Base-by-base conservation (phyloP, 208 protist species). In the Balamuthia mandrillaris region DNA sequence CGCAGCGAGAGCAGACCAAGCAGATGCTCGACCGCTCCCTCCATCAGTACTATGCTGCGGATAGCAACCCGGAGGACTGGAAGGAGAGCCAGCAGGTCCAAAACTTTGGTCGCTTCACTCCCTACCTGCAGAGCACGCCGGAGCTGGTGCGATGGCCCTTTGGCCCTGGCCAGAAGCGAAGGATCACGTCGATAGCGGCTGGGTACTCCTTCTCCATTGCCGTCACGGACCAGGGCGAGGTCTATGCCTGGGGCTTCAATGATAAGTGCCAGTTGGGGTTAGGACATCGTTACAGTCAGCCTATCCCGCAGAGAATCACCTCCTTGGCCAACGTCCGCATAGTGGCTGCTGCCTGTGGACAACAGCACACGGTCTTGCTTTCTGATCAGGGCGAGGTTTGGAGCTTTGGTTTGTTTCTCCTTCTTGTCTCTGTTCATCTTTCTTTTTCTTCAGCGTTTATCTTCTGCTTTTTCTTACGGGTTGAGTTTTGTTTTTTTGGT, bases 181-280 rank as follows among this genome's bases (percentile, higher is more conserved):
- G 52, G 66, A 44, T 75, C 39, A 27, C 65, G 4, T 35, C 60
- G 27, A 54, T 81, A 54, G 74, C 74, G 3, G 74, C 74, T 44
- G 74, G 74, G 37, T 63, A 60, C 52, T 60, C 45, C 29, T 81
- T 65, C 37, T 81, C 74, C 18, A 47, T 81, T 12, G 74, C 74
- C 10, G 51, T 81, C 1, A 81, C 74, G 35, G 29, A 47, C 10
- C 37, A 60, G 51, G 74, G 74, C 35, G 21, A 81, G 35, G 47
- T 61, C 7, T 81, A 49, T 41, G 27, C 33, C 6, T 81, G 74
- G 74, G 74, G 74, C 45, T 65, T 81, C 51, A 81, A 81, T 54
- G 52, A 65, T 21, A 65, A 63, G 51, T 65, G 45, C 37, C 74
- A 81, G 35, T 39, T 81, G 52, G 74, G 74, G 7, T 39, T 81